phyloP scores from a whole-genome alignment of 257 asterid species.

The Asclepias syriaca region DNA sequence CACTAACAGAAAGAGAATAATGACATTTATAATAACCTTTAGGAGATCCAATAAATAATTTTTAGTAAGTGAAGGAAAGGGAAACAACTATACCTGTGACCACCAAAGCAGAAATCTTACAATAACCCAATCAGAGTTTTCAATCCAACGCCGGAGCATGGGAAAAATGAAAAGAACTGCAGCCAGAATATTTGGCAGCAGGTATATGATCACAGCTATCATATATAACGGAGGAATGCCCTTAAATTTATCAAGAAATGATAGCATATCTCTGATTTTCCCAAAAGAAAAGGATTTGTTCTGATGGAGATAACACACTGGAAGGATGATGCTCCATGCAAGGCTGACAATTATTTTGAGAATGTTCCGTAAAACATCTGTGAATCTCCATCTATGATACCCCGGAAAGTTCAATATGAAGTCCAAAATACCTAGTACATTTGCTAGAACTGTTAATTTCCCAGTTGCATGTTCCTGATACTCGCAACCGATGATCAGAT shows the following conservation, averaged over 20 bases:
- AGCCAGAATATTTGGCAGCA: conserved; percentile 75
- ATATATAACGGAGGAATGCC: conserved; percentile 87
- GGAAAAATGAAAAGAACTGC: conserved; percentile 76
- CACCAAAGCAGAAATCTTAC: conserved; percentile 92
- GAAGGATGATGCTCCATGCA: conserved; percentile 82
- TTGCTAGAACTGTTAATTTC: conserved; percentile 20
- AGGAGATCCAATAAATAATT: neutral
- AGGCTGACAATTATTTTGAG: conserved; percentile 78
- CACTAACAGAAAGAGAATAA: neutral
- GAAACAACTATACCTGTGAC: conserved; percentile 70
- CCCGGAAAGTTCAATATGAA: conserved; percentile 82
- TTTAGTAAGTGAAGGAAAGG: conserved; percentile 11
- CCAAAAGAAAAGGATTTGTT: conserved; percentile 38
- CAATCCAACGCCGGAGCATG: conserved; percentile 92
- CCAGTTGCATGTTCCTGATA: conserved; percentile 12
- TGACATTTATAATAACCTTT: neutral
- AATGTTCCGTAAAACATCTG: conserved; percentile 60
- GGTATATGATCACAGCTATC: conserved; percentile 67
- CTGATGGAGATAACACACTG: conserved; percentile 58
- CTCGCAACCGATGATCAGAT: conserved; percentile 6
- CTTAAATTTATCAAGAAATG: conserved; percentile 62
- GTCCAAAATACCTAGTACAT: conserved; percentile 71
- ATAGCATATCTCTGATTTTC: conserved; percentile 35
- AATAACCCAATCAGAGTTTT: conserved; percentile 90
- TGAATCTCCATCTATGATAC: conserved; percentile 80